Conservation (phyloP, 2,329 filamentous ascomycete species). For the Fusarium concolor region DNA sequence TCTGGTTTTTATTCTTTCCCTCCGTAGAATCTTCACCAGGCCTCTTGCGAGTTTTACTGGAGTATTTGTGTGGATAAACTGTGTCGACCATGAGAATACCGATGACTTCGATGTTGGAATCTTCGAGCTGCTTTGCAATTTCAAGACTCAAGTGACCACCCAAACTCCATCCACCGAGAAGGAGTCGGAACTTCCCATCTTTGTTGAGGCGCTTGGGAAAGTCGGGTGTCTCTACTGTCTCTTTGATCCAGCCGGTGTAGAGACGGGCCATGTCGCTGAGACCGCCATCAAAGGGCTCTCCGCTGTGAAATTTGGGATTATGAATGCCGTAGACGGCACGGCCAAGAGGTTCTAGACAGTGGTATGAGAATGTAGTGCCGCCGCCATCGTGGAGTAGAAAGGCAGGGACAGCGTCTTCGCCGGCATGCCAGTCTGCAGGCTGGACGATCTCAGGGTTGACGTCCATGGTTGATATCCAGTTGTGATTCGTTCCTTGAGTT, state of each 20-base stretch:
- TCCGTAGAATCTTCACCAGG: slow-evolving; percentile 40
- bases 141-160: slow-evolving; percentile 65
- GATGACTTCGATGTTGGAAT: slow-evolving; percentile 54
- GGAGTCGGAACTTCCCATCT: slow-evolving; percentile 52
- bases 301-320: slow-evolving; percentile 64
- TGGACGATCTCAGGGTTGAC: slow-evolving; percentile 52
- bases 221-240: slow-evolving; percentile 47
- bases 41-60: slow-evolving; percentile 12
- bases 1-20: slow-evolving; percentile 51
- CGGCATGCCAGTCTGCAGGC: slow-evolving; percentile 48
- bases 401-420: slow-evolving; percentile 55
- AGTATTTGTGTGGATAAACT: slow-evolving; percentile 51
- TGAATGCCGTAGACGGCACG: slow-evolving; percentile 65
- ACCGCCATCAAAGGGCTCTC: slow-evolving; percentile 62
- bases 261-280: slow-evolving; percentile 65
- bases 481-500: background rate
- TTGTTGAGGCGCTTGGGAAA: slow-evolving; percentile 46
- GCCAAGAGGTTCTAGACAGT: slow-evolving; percentile 61
- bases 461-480: slow-evolving; percentile 30
- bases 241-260: slow-evolving; percentile 61
- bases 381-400: slow-evolving; percentile 71
- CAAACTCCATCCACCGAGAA: slow-evolving; percentile 68
- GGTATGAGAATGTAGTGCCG: slow-evolving; percentile 69
- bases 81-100: slow-evolving; percentile 67
- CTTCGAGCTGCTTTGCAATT: slow-evolving; percentile 59